phyloP scores from a whole-genome alignment of 768 basidiomycete species.

The Dioszegia hungarica region DNA sequence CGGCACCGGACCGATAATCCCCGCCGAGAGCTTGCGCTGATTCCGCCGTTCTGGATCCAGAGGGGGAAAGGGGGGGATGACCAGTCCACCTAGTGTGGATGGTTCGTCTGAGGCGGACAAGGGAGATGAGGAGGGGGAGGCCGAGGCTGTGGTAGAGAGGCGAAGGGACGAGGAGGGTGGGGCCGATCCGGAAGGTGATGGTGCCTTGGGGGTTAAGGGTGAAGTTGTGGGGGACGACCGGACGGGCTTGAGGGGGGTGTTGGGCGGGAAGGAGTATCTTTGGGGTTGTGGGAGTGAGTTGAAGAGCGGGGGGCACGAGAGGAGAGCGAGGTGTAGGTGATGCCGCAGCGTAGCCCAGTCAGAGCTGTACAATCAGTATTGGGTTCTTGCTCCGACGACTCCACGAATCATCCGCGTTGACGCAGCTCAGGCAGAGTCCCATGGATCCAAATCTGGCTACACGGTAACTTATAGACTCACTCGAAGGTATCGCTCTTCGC shows the following conservation, averaged over 20 bases:
- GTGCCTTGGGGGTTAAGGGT: neutral
- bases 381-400: neutral
- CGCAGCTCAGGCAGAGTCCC: too few species aligned
- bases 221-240: neutral
- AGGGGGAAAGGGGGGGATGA: slow-evolving; percentile 46
- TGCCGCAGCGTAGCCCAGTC: slow-evolving; percentile 36
- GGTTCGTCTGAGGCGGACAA: slow-evolving; percentile 13
- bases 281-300: neutral
- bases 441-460: too few species aligned
- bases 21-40: slow-evolving; percentile 4
- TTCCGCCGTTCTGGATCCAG: slow-evolving; percentile 24
- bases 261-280: neutral
- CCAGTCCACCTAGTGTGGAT: slow-evolving; percentile 42
- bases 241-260: neutral
- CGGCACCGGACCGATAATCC: neutral
- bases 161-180: slow-evolving; percentile 1
- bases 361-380: slow-evolving; percentile 14
- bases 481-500: slow-evolving; percentile 30
- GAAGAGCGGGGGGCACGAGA: slow-evolving; percentile 20
- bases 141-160: neutral
- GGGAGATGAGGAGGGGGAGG: neutral
- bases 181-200: neutral
- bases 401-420: too few species aligned
- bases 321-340: slow-evolving; percentile 26
- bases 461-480: too few species aligned